Evolutionary conservation across 2,329 filamentous ascomycete genomes (phyloP).

Genomic region (Scorias spongiosa): DNA sequence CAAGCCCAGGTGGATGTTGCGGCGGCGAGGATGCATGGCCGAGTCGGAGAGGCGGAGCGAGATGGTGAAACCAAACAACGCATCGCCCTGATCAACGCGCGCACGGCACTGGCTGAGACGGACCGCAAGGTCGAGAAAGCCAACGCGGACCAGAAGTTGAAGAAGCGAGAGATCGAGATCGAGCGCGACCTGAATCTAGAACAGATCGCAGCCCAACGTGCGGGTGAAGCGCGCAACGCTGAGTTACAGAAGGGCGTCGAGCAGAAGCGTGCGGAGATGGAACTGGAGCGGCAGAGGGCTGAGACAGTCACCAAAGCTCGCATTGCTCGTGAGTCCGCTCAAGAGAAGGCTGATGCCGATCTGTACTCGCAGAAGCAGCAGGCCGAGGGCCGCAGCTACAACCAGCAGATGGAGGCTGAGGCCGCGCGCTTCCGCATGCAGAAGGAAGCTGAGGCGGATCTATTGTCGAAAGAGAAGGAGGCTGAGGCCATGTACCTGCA

Average conservation of each 20-base stretch:
- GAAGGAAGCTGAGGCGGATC: conserved; percentile 29
- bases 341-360: conserved; percentile 49
- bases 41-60: conserved; percentile 63
- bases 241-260: conserved; percentile 69
- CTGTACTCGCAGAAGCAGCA: conserved; percentile 34
- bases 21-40: conserved; percentile 46
- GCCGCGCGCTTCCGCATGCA: conserved; percentile 31
- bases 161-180: conserved; percentile 57
- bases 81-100: conserved; percentile 75
- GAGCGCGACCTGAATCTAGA: conserved; percentile 61
- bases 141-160: conserved; percentile 57
- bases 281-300: conserved; percentile 66
- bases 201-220: conserved; percentile 56
- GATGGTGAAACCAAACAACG: conserved; percentile 70
- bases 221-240: conserved; percentile 61
- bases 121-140: conserved; percentile 64
- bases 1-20: conserved; percentile 53
- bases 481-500: conserved; percentile 24
- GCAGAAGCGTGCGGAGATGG: conserved; percentile 59
- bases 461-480: conserved; percentile 16
- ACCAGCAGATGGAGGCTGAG: conserved; percentile 44
- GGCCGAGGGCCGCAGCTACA: conserved; percentile 40
- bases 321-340: conserved; percentile 50
- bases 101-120: conserved; percentile 72
- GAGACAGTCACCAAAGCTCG: conserved; percentile 64